phyloP scores from a whole-genome alignment of 192 early-diverging fungal genomes.

The Glomus cerebriforme region DNA sequence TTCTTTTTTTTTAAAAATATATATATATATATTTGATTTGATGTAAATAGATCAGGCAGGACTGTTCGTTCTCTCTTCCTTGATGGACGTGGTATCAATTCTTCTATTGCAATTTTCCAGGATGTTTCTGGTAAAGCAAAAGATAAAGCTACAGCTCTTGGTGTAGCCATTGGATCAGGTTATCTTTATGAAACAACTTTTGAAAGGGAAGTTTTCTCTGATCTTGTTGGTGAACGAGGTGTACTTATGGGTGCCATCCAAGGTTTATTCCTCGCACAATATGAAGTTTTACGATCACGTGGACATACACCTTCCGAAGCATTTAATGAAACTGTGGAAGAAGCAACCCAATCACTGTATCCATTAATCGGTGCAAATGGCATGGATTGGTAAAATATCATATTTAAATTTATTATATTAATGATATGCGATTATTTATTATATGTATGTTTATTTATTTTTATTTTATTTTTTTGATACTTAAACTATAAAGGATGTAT shows the following conservation, averaged over 20 bases:
- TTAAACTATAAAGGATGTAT: constrained; percentile 85
- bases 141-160: constrained; percentile 89
- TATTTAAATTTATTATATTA: too few species aligned
- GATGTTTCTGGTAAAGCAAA: constrained; percentile 92
- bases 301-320: constrained; percentile 98
- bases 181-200: constrained; percentile 98
- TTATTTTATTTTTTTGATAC: not conserved
- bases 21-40: constrained; percentile 1
- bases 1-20: not conserved
- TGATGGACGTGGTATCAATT: constrained; percentile 97
- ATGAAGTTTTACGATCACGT: constrained; percentile 90
- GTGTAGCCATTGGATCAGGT: constrained; percentile 92
- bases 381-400: constrained; percentile 65
- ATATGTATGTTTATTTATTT: not conserved
- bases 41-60: constrained; percentile 72
- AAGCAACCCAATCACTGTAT: constrained; percentile 97
- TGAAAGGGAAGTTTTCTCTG: constrained; percentile 95
- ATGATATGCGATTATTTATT: not conserved
- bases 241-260: constrained; percentile 98
- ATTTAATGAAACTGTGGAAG: constrained; percentile 99
- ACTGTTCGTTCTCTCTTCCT: constrained; percentile 96
- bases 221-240: constrained; percentile 96
- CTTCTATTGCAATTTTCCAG: constrained; percentile 93
- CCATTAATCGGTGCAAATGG: constrained; percentile 95
- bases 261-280: constrained; percentile 94